Base-by-base conservation (phyloP, 169 alveolate species). In the Eimeria necatrix region DNA sequence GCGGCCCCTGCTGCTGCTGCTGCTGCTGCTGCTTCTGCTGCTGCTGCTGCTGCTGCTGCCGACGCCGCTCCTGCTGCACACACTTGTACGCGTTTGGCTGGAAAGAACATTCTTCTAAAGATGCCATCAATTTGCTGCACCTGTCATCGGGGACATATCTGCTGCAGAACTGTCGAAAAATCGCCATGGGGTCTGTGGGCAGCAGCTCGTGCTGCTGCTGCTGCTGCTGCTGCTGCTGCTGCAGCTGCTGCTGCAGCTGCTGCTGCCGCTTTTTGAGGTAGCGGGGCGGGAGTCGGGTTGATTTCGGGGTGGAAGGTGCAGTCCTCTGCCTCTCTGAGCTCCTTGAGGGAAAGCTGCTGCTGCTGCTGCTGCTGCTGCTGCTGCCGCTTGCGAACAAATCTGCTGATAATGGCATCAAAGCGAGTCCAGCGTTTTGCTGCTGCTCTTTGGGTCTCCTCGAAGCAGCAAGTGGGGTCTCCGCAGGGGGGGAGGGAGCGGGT, bases 291-390 rank as follows among this genome's bases (percentile, higher is more conserved):
- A 18, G 73, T 24, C 4, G 87, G 60, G 46, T 70, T 89, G 18
- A 89, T 61, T 20, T 53, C 94, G 1, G 94, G 94, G 46, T 89
- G 94, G 16, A 89, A 89, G n/a, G 94, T 73, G 78, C 94, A 89
- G 41, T 24, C 81, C 22, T 71, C 88, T 4, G 73, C 88, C 16
- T 89, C 89, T 7, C 24, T 48, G 32, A 71, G 60, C 8, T 51
- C 88, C 20, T 52, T 20, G n/a, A 71, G 76, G 16, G 46, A 48
- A 53, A 20, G 86, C 41, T 49, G 46, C 88, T 64, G 32, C 74
- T 89, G 87, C 64, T 51, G 80, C 64, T 70, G 94, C 56, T 87
- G 94, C 81, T 24, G 46, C 64, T 56, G 64, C 26, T 20, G 14
- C 73, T 70, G 94, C 56, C 51, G 32, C 83, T 86, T 86, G 9